Evolutionary conservation across 2,329 filamentous ascomycete species (phyloP).

Genomic region (Herpotrichia juniperi): DNA sequence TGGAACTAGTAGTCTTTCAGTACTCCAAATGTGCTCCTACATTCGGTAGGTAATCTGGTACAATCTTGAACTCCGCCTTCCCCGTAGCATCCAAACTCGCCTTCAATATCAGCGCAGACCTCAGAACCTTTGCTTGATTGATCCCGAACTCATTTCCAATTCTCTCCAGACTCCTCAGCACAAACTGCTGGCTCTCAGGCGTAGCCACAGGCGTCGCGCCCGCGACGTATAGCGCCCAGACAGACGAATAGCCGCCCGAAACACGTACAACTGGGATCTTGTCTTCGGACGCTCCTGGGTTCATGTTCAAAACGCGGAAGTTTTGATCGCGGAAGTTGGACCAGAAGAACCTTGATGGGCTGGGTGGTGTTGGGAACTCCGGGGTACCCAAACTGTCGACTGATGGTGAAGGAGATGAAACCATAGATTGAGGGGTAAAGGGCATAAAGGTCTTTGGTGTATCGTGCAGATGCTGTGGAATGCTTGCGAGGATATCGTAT

Average conservation of each 20-base stretch:
- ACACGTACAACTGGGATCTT: conserved; percentile 38
- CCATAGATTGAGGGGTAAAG: neutral
- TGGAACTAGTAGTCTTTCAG: too few relatives aligned
- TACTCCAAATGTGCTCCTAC: neutral
- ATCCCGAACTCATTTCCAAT: conserved; percentile 59
- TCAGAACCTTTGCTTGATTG: conserved; percentile 38
- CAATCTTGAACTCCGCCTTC: neutral
- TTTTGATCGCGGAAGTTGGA: conserved; percentile 26
- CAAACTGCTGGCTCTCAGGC: conserved; percentile 28
- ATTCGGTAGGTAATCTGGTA: conserved; percentile 3
- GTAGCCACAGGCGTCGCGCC: conserved; percentile 35
- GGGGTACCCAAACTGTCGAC: neutral
- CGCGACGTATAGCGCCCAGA: conserved; percentile 41
- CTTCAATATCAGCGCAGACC: conserved; percentile 27
- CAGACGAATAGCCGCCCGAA: conserved; percentile 35
- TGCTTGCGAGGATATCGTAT: conserved; percentile 40
- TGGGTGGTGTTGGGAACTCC: conserved; percentile 4
- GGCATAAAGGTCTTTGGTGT: conserved; percentile 20
- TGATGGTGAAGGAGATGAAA: neutral
- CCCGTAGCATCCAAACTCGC: conserved; percentile 16
- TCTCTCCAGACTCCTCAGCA: conserved; percentile 60
- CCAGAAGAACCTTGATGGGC: conserved; percentile 20
- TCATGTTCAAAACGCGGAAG: neutral
- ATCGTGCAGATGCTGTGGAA: conserved; percentile 43
- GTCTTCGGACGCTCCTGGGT: conserved; percentile 10